Base-by-base conservation (phyloP, 768 basidiomycete genomes). In the Pulveroboletus sp. region DNA sequence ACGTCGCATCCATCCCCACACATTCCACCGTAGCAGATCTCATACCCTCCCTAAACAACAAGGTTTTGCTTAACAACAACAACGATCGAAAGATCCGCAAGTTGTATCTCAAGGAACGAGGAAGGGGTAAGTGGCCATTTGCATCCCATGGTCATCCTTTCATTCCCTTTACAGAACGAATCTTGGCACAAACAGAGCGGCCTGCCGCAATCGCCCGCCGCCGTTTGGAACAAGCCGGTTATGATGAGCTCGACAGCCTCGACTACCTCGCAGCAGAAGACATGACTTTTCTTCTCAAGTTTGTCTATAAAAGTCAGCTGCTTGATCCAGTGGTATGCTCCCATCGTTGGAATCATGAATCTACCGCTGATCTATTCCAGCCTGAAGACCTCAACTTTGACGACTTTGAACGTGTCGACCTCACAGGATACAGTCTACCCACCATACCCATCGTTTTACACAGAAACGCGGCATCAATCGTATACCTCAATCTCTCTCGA, bases 371-470 rank as follows among this genome's bases (percentile, higher is more conserved):
- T 24, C 24, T 8, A 26, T 37, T 38, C 31, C 57, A 93, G 87
- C 84, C 86, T 56, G 86, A 92, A 50, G 85, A 90, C 42, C 71
- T 87, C 36, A 70, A 73, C 5, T 78, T 88, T 58, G 84, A 89
- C 46, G 69, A 78, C 36, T 91, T 83, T 62, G 86, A 89, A 53
- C 75, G 77, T 29, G 79, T 97, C 54, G 92, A 97, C 64, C 81
- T 99, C 24, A 83, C 85, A 0, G 85, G 83, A 2, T 77, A 85
- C 43, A 80, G 88, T 58, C 73, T 98, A 3, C 86, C 87, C 45
- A 89, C 93, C 5, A 87, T 98, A 40, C 96, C 96, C 1, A 84
- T 95, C 57, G 74, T 82, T 50, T 75, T 97, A 12, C 87, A 99
- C 66, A 78, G 81, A 46, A 82, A 91, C 51, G 93, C 93, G 1